These are phyloP conservation scores for Hirschioporus abietinus DNA, from an alignment of 768 basidiomycete species.

Conservation along the genomic window DNA sequence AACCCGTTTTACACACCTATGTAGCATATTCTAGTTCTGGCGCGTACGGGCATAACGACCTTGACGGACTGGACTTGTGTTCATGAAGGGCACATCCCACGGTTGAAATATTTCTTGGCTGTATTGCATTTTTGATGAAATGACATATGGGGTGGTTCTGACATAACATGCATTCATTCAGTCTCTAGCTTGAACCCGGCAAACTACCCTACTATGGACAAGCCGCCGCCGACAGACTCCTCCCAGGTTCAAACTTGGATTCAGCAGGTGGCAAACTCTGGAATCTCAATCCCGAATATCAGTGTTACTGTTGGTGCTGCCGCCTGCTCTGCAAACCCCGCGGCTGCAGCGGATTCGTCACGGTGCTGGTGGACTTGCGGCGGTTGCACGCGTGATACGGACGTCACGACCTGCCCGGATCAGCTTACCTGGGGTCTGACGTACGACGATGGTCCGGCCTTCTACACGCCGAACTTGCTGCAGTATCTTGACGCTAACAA, in stretches of 20 bases:
- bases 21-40: no score
- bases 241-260: conserved; percentile 69
- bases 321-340: conserved; percentile 51
- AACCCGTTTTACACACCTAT: neutral
- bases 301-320: conserved; percentile 31
- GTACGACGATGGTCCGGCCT: conserved; percentile 78
- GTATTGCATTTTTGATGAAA: neutral
- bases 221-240: conserved; percentile 51
- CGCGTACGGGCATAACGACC: neutral
- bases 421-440: conserved; percentile 54
- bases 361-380: conserved; percentile 83
- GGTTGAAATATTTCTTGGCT: neutral
- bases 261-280: conserved; percentile 49
- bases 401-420: conserved; percentile 72
- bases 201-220: conserved; percentile 66
- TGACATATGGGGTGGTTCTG: conserved; percentile 44
- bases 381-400: conserved; percentile 60
- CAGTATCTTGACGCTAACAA: conserved; percentile 57
- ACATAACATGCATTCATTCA: conserved; percentile 17
- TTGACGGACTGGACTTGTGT: neutral
- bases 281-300: conserved; percentile 54
- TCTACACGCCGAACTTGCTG: conserved; percentile 70
- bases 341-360: conserved; percentile 43
- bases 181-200: conserved; percentile 40
- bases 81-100: neutral